Base-by-base conservation (phyloP, 2,329 filamentous ascomycete genomes). In the Clonostachys rhizophaga region DNA sequence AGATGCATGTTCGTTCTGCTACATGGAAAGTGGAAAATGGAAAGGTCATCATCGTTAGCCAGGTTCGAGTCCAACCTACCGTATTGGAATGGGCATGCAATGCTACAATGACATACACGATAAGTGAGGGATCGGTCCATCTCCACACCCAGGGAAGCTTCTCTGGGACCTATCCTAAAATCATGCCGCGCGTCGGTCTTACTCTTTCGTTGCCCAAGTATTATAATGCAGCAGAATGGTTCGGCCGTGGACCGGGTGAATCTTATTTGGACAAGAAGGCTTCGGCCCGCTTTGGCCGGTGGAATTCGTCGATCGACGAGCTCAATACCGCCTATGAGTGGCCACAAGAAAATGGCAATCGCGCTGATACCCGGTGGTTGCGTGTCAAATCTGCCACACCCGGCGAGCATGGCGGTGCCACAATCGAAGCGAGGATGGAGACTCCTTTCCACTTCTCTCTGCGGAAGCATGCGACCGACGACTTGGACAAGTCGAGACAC, bases 271-370 rank as follows among this genome's bases (percentile, higher is more conserved):
- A 87, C 61, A 84, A 81, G 65, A 75, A 76, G 49, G 55, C 68
- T 4, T 72, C 79, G 2, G 80, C 84, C 53, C 67, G 65, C 3
- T 56, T 81, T 0, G 82, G 76, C 2, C 66, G 79, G 39, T 81
- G 70, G 61, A 58, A 57, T 0, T 56, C 57, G 1, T 61, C 58
- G 1, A 64, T 83, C 2, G 66, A 70, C 1, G 70, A 75, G 1
- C 68, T 87, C 24, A 75, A 78, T 56, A 72, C 74, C 0, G 67
- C 70, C 1, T 87, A 86, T 55, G 84, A 88, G 16, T 80, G 82
- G 18, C 84, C 84, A 0, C 84, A 89, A 58, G 84, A 88, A 54
- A 80, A 76, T 45, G 81, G 81, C 1, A 88, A 87, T 58, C 70
- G 79, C 13, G 79, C 78, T 47, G 79, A 79, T 34, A 78, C 76